These are phyloP conservation scores for Cubamyces lactineus DNA, from an alignment of 768 basidiomycete species.

Conservation along the genomic window DNA sequence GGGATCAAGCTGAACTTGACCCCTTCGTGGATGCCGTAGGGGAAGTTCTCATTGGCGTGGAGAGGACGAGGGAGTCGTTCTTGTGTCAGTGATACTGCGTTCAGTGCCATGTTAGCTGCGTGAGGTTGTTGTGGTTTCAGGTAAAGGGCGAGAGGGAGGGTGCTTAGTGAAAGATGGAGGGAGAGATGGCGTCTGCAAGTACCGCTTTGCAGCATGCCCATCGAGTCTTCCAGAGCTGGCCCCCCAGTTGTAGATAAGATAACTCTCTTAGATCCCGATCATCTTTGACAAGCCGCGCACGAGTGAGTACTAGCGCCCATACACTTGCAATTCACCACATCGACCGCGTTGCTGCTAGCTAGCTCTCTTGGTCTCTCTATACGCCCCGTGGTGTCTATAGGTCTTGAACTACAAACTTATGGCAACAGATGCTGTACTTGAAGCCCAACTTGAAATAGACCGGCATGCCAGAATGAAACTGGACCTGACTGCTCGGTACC, in stretches of 20 bases:
- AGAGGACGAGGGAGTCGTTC: constrained; percentile 61
- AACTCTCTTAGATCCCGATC: neutral
- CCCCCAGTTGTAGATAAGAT: constrained; percentile 1
- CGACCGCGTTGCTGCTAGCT: too few species aligned
- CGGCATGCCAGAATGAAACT: too few species aligned
- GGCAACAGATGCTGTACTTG: too few species aligned
- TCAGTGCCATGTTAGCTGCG: constrained; percentile 66
- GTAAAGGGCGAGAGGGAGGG: neutral
- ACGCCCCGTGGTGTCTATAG: too few species aligned
- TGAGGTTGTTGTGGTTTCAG: neutral
- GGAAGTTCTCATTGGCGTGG: constrained; percentile 61
- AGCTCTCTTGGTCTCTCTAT: too few species aligned
- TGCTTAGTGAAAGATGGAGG: neutral
- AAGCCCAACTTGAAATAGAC: too few species aligned
- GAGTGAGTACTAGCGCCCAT: neutral
- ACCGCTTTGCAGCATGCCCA: neutral
- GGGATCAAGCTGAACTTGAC: constrained; percentile 56
- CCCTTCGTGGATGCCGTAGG: constrained; percentile 57
- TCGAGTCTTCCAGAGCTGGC: constrained; percentile 17
- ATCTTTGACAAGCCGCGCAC: neutral
- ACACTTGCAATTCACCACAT: too few species aligned
- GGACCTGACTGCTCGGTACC: too few species aligned
- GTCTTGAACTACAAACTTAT: too few species aligned
- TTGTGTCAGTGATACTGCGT: constrained; percentile 70
- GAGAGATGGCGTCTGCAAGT: neutral